Conservation (phyloP, 208 protist species). For the Leishmania braziliensis region DNA sequence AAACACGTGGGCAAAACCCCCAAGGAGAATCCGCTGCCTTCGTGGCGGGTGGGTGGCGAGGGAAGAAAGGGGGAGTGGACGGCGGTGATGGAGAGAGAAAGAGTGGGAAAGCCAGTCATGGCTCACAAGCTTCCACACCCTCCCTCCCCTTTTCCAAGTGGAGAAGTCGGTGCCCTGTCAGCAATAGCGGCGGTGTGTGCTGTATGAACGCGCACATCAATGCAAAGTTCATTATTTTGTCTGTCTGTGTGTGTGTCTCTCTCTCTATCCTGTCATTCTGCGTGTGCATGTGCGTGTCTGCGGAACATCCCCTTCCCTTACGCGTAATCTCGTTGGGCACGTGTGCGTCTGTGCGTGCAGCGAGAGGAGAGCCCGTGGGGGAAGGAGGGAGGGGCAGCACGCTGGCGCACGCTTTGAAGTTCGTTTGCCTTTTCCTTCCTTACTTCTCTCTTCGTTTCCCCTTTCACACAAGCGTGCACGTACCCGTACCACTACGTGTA, state of each 20-base stretch:
- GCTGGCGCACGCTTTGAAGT: neutral
- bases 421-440: neutral
- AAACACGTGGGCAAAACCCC: neutral
- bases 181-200: neutral
- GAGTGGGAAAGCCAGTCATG: neutral
- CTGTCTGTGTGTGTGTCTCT: neutral
- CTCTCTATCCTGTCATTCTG: neutral
- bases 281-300: neutral
- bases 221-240: conserved; percentile 3
- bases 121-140: neutral
- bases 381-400: too few relatives aligned
- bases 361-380: neutral
- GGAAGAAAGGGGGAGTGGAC: neutral
- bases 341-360: neutral
- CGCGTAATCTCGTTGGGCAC: neutral
- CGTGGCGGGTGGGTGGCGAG: neutral
- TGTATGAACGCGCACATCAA: neutral
- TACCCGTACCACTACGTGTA: too few relatives aligned
- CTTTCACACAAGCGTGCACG: too few relatives aligned
- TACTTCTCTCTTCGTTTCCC: neutral
- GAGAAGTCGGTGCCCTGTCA: neutral
- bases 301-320: neutral
- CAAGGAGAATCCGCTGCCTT: neutral
- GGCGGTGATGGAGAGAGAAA: neutral
- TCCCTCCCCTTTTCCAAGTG: neutral